Evolutionary conservation across 345 rosid species (phyloP).

Genomic region (Ricinus communis): DNA sequence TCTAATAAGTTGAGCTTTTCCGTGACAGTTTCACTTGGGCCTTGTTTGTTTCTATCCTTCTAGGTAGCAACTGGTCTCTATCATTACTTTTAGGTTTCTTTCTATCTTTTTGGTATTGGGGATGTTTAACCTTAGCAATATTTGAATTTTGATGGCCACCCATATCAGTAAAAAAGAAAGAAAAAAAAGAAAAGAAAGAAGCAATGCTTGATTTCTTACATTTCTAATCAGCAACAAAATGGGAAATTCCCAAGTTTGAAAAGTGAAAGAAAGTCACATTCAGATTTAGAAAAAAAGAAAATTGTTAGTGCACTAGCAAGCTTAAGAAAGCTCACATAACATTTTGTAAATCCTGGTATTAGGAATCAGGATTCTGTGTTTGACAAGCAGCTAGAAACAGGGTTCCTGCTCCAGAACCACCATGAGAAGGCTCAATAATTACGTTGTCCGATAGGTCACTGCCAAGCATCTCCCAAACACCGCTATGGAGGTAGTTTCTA

Average conservation of each 20-base stretch:
- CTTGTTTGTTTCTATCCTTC: neutral
- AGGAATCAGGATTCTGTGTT: conserved; percentile 19
- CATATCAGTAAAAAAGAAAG: too few relatives aligned
- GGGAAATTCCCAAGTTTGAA: too few relatives aligned
- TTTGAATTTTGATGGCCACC: too few relatives aligned
- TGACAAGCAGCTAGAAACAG: conserved; percentile 52
- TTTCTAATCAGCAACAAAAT: too few relatives aligned
- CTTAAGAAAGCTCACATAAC: neutral
- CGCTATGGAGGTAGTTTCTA: conserved; percentile 61
- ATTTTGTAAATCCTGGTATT: neutral
- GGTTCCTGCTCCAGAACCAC: conserved; percentile 61
- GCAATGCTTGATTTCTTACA: too few relatives aligned
- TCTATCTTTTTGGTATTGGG: too few relatives aligned
- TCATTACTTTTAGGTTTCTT: too few relatives aligned
- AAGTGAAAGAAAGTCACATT: too few relatives aligned
- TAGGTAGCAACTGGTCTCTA: too few relatives aligned
- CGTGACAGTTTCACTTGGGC: neutral
- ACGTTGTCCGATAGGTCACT: conserved; percentile 55
- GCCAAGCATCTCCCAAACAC: conserved; percentile 73
- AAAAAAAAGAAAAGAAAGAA: too few relatives aligned
- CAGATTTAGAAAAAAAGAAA: neutral
- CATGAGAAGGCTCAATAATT: conserved; percentile 49
- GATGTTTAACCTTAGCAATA: too few relatives aligned
- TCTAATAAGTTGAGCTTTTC: neutral
- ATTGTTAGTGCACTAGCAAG: neutral